Percentiles rank a stretch among this genome's conserved stretches.
Evolutionary conservation across 805 yeast genomes (phyloP).

Genomic region (Ascoidea rubescens): DNA sequence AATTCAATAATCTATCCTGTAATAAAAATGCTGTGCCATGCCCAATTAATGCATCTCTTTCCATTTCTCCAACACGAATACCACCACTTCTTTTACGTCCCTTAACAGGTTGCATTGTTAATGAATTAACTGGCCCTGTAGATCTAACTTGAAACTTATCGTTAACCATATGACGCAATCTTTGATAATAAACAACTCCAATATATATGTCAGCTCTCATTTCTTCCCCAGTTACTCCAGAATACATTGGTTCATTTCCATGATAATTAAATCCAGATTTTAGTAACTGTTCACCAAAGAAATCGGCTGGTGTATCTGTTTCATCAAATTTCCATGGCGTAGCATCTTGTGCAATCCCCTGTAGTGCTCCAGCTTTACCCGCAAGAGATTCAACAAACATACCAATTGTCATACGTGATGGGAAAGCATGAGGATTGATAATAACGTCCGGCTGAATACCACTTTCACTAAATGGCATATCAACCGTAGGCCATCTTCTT

Average conservation of each 20-base stretch:
- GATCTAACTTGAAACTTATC: slow-evolving; percentile 99
- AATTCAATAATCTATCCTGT: slow-evolving; percentile 89
- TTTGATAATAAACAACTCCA: slow-evolving; percentile 95
- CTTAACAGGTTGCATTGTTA: slow-evolving; percentile 98
- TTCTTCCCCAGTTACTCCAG: slow-evolving; percentile 98
- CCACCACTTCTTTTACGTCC: slow-evolving; percentile 99
- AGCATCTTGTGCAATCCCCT: slow-evolving; percentile 93
- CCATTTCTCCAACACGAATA: slow-evolving; percentile 99
- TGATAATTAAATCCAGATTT: slow-evolving; percentile 92
- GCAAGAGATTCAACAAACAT: slow-evolving; percentile 98
- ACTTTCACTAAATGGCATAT: slow-evolving; percentile 92
- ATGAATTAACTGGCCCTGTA: slow-evolving; percentile 93
- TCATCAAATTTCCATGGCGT: slow-evolving; percentile 95
- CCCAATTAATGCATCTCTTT: slow-evolving; percentile 96
- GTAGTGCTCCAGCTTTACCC: slow-evolving; percentile 98
- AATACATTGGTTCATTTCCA: slow-evolving; percentile 98
- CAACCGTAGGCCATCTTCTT: slow-evolving; percentile 93
- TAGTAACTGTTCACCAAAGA: slow-evolving; percentile 84
- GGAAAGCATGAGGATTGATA: slow-evolving; percentile 98
- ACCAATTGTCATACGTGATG: slow-evolving; percentile 99
- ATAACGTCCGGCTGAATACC: slow-evolving; percentile 97
- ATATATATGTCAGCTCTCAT: slow-evolving; percentile 89
- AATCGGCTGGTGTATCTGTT: slow-evolving; percentile 91
- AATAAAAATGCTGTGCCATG: slow-evolving; percentile 93
- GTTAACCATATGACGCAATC: slow-evolving; percentile 98